phyloP scores from a whole-genome alignment of 257 asterid genomes.

The Penstemon newberryi region DNA sequence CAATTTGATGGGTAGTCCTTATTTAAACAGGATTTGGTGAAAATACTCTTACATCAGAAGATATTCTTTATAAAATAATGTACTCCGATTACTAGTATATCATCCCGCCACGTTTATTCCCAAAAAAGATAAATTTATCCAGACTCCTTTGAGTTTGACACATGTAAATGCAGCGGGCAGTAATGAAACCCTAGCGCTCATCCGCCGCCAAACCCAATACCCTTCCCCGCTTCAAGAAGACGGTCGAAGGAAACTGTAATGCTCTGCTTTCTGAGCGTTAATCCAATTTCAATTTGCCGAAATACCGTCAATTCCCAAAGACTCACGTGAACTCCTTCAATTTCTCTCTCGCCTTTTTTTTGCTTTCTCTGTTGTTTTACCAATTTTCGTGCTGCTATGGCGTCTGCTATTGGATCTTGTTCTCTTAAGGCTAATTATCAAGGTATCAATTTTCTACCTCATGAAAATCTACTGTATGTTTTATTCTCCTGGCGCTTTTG shows the following conservation, averaged over 20 bases:
- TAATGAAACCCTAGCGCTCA: too few relatives aligned
- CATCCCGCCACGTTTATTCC: too few relatives aligned
- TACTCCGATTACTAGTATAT: too few relatives aligned
- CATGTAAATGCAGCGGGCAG: too few relatives aligned
- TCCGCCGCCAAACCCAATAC: too few relatives aligned
- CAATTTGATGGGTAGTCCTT: too few relatives aligned
- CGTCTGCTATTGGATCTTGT: constrained; percentile 39
- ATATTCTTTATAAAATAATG: too few relatives aligned
- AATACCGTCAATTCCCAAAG: neutral
- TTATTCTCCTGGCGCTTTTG: too few relatives aligned
- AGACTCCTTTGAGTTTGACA: too few relatives aligned
- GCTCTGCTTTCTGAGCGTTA: neutral
- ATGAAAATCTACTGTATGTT: neutral
- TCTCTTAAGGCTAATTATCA: constrained; percentile 34
- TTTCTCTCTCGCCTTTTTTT: neutral
- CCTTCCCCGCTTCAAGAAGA: neutral
- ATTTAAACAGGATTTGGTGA: too few relatives aligned
- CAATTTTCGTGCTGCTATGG: constrained; percentile 26
- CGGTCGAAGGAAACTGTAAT: neutral
- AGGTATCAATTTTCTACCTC: constrained; percentile 25
- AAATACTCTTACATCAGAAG: too few relatives aligned
- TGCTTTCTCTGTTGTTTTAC: neutral
- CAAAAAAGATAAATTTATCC: too few relatives aligned
- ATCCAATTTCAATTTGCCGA: neutral
- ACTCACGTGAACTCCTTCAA: constrained; percentile 4